Conservation (phyloP, 768 basidiomycete species). For the Kwoniella botswanensis region DNA sequence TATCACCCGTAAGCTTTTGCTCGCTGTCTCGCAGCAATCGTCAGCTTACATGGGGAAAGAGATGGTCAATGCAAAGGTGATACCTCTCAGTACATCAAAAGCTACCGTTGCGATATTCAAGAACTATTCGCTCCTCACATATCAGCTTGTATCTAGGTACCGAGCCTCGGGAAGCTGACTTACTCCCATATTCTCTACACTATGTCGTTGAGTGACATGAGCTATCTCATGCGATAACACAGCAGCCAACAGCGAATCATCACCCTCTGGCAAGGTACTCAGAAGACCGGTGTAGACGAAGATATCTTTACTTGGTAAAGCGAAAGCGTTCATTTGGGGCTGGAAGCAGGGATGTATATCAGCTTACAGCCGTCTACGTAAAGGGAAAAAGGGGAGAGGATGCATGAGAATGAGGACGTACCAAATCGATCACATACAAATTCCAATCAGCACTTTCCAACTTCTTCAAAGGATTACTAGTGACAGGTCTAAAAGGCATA, state of each 20-base stretch:
- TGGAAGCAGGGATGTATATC: conserved; percentile 13
- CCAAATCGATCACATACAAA: conserved; percentile 60
- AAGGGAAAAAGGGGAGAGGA: not conserved
- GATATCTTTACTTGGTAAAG: conserved; percentile 60
- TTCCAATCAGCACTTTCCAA: conserved; percentile 59
- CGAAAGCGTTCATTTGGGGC: conserved; percentile 60
- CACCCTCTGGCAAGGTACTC: conserved; percentile 56
- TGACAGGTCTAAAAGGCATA: conserved; percentile 59
- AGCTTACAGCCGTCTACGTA: not conserved
- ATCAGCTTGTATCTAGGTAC: not conserved
- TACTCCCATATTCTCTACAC: conserved; percentile 61
- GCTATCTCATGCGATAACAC: conserved; percentile 61
- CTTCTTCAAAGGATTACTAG: conserved; percentile 60
- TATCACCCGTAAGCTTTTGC: not conserved
- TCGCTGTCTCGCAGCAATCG: not conserved
- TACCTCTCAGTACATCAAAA: conserved; percentile 61
- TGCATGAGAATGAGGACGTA: conserved; percentile 33
- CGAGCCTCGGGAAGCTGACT: conserved; percentile 3
- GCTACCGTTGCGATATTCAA: conserved; percentile 60
- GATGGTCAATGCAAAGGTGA: conserved; percentile 60
- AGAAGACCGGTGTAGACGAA: conserved; percentile 62
- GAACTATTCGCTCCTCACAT: conserved; percentile 48
- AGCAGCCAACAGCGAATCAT: conserved; percentile 61
- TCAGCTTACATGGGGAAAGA: conserved; percentile 60
- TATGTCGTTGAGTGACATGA: conserved; percentile 60